A percentile compares a stretch with the other conserved stretches of the same genome.
These are phyloP conservation scores for Lachancea nothofagi DNA, from an alignment of 805 yeast species.

Conservation along the genomic window DNA sequence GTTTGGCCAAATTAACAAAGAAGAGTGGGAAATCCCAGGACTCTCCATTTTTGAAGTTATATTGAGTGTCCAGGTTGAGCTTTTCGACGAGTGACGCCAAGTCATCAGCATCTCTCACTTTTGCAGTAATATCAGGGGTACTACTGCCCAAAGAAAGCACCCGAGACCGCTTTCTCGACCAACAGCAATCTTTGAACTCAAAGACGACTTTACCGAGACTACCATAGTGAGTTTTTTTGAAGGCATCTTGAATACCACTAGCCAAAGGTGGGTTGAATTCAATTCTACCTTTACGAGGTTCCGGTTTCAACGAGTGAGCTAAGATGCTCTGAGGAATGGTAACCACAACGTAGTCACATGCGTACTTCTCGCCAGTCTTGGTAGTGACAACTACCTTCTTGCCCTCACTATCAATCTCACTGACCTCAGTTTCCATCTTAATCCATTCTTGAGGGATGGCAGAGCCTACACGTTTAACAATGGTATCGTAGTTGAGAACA, in stretches of 20 bases:
- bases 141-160: slow-evolving; percentile 40
- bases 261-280: slow-evolving; percentile 56
- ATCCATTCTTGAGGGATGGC: slow-evolving; percentile 39
- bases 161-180: slow-evolving; percentile 52
- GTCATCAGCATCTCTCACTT: slow-evolving; percentile 18
- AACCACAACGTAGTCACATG: slow-evolving; percentile 56
- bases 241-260: slow-evolving; percentile 35
- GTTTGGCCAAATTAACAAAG: slow-evolving; percentile 53
- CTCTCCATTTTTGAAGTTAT: slow-evolving; percentile 5
- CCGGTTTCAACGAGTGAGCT: slow-evolving; percentile 31
- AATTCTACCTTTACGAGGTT: slow-evolving; percentile 39
- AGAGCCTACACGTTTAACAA: slow-evolving; percentile 42
- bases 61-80: slow-evolving; percentile 6
- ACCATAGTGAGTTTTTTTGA: slow-evolving; percentile 52
- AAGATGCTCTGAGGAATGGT: slow-evolving; percentile 76
- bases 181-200: slow-evolving; percentile 58
- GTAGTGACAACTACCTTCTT: slow-evolving; percentile 33
- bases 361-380: slow-evolving; percentile 27
- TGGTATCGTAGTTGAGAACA: slow-evolving; percentile 48
- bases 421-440: slow-evolving; percentile 35
- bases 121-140: slow-evolving; percentile 12
- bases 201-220: slow-evolving; percentile 68
- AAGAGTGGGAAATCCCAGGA: slow-evolving; percentile 59
- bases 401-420: slow-evolving; percentile 34
- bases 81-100: slow-evolving; percentile 15